Evolutionary conservation across 768 basidiomycete species (phyloP).

Genomic region (Panellus pusillus): DNA sequence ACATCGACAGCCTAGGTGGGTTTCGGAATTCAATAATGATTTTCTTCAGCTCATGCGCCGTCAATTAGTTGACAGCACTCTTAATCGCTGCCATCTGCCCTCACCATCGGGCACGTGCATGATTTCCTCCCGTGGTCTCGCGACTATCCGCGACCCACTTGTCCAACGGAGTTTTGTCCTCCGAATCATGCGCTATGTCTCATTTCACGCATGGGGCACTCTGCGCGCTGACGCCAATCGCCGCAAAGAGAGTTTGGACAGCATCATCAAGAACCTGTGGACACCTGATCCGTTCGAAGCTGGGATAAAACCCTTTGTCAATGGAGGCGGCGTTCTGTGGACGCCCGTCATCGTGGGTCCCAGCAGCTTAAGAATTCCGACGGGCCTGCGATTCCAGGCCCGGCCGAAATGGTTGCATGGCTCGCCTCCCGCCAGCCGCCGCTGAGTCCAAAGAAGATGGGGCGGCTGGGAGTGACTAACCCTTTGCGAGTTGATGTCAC

Average conservation of each 20-base stretch:
- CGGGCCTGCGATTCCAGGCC: constrained; percentile 2
- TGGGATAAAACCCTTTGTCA: constrained; percentile 40
- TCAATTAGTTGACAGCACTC: constrained; percentile 38
- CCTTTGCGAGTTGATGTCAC: constrained; percentile 47
- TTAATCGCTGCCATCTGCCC: constrained; percentile 36
- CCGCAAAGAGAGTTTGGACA: constrained; percentile 42
- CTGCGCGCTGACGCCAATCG: constrained; percentile 60
- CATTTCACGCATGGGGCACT: constrained; percentile 77
- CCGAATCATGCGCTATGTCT: constrained; percentile 67
- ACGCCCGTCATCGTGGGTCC: constrained; percentile 45
- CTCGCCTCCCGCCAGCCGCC: constrained; percentile 61
- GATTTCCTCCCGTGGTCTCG: constrained; percentile 38
- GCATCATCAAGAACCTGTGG: constrained; percentile 54
- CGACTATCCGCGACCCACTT: constrained; percentile 33
- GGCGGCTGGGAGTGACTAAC: constrained; percentile 23
- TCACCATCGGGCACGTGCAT: constrained; percentile 54
- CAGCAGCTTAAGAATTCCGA: constrained; percentile 22
- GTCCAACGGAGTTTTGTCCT: constrained; percentile 45
- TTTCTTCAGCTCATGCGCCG: constrained; percentile 3
- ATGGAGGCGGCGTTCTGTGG: constrained; percentile 68
- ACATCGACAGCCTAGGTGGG: constrained; percentile 49
- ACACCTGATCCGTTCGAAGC: constrained; percentile 27
- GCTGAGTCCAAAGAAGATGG: constrained; percentile 31
- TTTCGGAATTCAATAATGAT: neutral
- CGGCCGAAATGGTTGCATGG: constrained; percentile 48